These are phyloP conservation scores for Neurospora intermedia DNA, from an alignment of 495 filamentous ascomycete species.

Conservation along the genomic window DNA sequence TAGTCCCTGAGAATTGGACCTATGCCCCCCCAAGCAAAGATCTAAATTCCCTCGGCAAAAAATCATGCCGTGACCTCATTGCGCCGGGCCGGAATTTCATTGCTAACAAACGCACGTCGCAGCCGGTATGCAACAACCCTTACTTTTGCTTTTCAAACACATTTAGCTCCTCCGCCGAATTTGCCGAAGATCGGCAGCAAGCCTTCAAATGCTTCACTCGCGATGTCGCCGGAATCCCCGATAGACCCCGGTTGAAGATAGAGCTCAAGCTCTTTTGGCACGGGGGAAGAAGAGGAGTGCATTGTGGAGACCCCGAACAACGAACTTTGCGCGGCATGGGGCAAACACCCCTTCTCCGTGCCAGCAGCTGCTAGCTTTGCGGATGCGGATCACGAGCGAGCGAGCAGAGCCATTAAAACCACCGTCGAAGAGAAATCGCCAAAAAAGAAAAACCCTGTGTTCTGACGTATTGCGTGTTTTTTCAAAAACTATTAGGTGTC, in stretches of 20 bases:
- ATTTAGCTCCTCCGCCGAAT: background rate
- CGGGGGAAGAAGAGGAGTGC: background rate
- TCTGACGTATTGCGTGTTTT: background rate
- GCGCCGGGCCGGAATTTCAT: conserved; percentile 1
- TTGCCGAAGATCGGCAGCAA: conserved; percentile 2
- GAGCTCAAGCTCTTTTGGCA: background rate
- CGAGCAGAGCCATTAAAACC: conserved; percentile 11
- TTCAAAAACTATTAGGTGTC: conserved; percentile 53
- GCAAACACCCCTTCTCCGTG: conserved; percentile 1
- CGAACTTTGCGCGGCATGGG: conserved; percentile 2
- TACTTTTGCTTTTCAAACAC: background rate
- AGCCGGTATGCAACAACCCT: conserved; percentile 37
- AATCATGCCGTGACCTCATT: conserved; percentile 27
- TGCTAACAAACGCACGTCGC: conserved; percentile 13
- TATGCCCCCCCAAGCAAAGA: background rate
- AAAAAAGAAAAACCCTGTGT: background rate
- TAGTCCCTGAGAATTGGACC: background rate
- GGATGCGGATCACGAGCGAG: background rate
- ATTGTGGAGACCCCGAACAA: background rate
- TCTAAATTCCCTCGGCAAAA: conserved; percentile 22
- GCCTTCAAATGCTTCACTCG: background rate
- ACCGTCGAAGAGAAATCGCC: background rate
- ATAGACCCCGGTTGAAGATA: background rate
- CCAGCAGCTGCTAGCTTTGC: background rate
- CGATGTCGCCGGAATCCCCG: background rate